These are phyloP conservation scores for Tetracladium setigerum DNA, from an alignment of 495 filamentous ascomycete genomes.

Conservation along the genomic window DNA sequence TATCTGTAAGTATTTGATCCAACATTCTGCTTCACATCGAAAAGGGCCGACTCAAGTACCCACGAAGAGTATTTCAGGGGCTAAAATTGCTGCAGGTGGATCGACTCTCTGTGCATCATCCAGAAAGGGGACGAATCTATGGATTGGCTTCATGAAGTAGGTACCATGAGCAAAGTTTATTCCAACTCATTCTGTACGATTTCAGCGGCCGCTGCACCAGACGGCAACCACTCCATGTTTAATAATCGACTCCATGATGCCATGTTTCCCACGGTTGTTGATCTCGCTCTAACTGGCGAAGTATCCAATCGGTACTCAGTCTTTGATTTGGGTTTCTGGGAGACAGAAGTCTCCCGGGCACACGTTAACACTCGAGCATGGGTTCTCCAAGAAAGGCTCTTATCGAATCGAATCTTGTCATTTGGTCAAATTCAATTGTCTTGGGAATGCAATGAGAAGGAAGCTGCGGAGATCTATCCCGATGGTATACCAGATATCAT, in stretches of 20 bases:
- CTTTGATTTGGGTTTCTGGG: neutral
- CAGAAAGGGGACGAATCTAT: neutral
- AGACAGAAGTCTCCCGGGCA: neutral
- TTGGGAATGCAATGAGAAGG: neutral
- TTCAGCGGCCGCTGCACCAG: neutral
- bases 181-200: neutral
- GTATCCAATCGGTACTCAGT: neutral
- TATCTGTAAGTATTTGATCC: too few species aligned
- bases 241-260: neutral
- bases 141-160: neutral
- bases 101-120: slow-evolving; percentile 1
- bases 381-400: neutral
- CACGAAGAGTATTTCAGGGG: too few species aligned
- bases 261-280: neutral
- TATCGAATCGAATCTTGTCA: neutral
- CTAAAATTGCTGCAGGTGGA: too few species aligned
- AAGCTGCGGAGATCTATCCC: neutral
- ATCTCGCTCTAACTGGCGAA: neutral
- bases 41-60: too few species aligned
- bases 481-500: neutral
- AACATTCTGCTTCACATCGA: too few species aligned
- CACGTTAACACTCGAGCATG: neutral
- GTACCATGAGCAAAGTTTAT: neutral
- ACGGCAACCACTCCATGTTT: neutral
- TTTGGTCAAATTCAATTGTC: neutral